Evolutionary conservation across 139 green algal species (phyloP), one percentile per base, ranked within the genome.

Genomic region (Haematococcus sp.): DNA sequence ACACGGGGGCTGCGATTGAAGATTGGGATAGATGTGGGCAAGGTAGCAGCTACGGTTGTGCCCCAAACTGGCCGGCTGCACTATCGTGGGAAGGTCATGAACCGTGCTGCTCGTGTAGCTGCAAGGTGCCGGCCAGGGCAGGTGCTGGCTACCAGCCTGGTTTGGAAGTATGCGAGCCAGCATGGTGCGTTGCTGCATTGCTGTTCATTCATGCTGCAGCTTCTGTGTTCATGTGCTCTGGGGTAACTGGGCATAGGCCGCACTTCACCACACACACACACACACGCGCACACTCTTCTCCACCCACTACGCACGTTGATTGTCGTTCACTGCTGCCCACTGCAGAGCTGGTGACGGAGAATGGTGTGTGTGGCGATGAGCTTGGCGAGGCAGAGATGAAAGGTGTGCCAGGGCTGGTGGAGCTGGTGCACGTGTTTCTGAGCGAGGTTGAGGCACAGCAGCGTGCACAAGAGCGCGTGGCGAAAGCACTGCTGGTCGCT

Each of bases 331-430:
- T 5, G 20, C 52, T 27, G 4, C 4, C 35, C 4, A 4, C 28
- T 34, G 58, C 58, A 65, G 58, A 65, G 4, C 25, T 35, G 25
- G 11, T 65, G n/a, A n/a, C 35, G 25, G 25, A 17, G 4, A 35
- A 34, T n/a, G 58, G 25, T 15, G 25, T 65, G 23, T 65, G 58
- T 15, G 58, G 58, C 4, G 58, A 65, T 16, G 25, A 65, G 11
- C 58, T 65, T 17, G 58, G 58, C n/a, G 58, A 65, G 58, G 27
- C 58, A 22, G 58, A 65, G n/a, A n/a, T 65, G 20, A 65, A 65
- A n/a, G 58, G 58, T 4, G 58, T 65, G 58, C 58, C 58, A 27
- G 58, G 58, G 25, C 58, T 65, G 58, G 25, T 65, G n/a, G 25
- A 27, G 25, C 58, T 65, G n/a, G 25, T 65, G n/a, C 58, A 65